phyloP scores from a whole-genome alignment of 2,329 filamentous ascomycete species.

The Xylariaceae sp. region DNA sequence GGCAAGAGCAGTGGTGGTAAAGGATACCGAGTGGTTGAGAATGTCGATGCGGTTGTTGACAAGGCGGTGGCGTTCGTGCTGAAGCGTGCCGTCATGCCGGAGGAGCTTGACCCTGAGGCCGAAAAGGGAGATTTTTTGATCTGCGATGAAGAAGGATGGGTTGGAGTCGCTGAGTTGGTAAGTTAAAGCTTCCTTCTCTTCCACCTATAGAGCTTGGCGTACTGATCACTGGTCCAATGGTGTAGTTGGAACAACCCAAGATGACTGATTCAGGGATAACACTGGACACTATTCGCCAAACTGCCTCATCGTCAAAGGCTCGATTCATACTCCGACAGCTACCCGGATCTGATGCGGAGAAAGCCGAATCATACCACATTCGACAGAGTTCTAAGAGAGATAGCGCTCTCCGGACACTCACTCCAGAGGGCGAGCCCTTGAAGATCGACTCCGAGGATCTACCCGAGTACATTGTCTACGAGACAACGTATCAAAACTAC shows the following conservation, averaged over 20 bases:
- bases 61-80: conserved; percentile 40
- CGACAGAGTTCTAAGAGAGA: conserved; percentile 31
- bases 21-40: conserved; percentile 39
- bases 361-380: conserved; percentile 34
- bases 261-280: conserved; percentile 34
- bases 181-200: conserved; percentile 17
- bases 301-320: conserved; percentile 35
- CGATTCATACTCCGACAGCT: conserved; percentile 34
- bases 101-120: conserved; percentile 33
- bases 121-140: conserved; percentile 31
- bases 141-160: conserved; percentile 38
- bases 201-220: background rate
- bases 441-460: conserved; percentile 33
- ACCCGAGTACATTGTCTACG: conserved; percentile 40
- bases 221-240: conserved; percentile 5
- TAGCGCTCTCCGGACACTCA: conserved; percentile 23
- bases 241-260: conserved; percentile 34
- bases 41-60: conserved; percentile 36
- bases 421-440: conserved; percentile 31
- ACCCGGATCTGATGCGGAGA: conserved; percentile 22
- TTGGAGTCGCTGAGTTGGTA: conserved; percentile 37
- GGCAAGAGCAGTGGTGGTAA: conserved; percentile 30
- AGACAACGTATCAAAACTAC: conserved; percentile 42
- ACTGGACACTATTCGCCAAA: conserved; percentile 34
- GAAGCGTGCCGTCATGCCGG: conserved; percentile 36